Percentiles rank a stretch among this genome's conserved stretches.
phyloP scores from a whole-genome alignment of 257 asterid genomes.

The Cordia subcordata region DNA sequence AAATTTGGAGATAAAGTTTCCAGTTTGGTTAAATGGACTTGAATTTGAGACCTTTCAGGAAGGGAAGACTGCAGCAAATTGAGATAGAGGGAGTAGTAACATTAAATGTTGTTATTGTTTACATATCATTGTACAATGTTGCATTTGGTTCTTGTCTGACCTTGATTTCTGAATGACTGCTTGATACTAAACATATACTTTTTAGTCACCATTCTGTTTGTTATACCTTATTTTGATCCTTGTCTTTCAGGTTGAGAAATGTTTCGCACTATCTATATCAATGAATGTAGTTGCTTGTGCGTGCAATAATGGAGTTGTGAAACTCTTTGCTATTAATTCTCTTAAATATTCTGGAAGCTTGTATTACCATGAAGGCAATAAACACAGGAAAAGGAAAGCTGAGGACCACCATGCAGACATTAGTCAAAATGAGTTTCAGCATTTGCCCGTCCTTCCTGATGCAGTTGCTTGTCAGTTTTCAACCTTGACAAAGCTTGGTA shows the following conservation, averaged over 20 bases:
- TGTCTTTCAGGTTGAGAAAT: conserved; percentile 53
- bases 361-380: conserved; percentile 40
- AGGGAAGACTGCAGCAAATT: no score
- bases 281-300: conserved; percentile 63
- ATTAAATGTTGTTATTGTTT: no score
- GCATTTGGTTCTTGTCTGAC: no score
- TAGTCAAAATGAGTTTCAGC: conserved; percentile 23
- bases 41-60: no score
- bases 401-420: conserved; percentile 20
- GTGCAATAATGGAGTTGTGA: conserved; percentile 60
- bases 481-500: conserved; percentile 56
- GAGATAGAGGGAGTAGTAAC: no score
- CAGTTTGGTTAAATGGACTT: no score
- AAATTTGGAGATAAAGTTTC: no score
- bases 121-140: no score
- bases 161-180: no score
- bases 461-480: conserved; percentile 77
- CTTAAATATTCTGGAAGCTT: conserved; percentile 50
- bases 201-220: neutral
- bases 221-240: conserved; percentile 7
- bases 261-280: conserved; percentile 56
- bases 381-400: conserved; percentile 28
- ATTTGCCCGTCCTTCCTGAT: conserved; percentile 40
- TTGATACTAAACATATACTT: neutral
- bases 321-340: conserved; percentile 35